Evolutionary conservation across 202 grass and related monocot species (phyloP).

Genomic region (Panicum virgatum): DNA sequence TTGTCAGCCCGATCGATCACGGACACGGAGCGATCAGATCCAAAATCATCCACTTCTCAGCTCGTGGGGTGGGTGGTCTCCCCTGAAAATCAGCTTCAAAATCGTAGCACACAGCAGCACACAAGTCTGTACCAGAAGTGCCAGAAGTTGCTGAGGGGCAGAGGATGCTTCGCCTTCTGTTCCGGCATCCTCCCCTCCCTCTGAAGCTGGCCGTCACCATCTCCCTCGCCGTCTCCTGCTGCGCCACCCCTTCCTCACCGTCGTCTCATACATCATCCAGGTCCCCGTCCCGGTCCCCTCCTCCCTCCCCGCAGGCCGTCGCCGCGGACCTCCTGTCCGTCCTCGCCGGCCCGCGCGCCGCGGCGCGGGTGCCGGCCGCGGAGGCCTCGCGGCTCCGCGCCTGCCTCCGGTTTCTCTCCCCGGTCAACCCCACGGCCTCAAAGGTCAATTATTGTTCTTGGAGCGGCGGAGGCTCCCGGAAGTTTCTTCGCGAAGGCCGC

Average conservation of each 20-base stretch:
- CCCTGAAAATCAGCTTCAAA: not conserved
- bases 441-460: not conserved
- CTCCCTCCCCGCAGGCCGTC: slow-evolving; percentile 34
- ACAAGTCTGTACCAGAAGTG: not conserved
- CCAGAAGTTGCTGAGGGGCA: not conserved
- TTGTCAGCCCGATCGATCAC: no score
- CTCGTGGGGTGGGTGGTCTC: no score
- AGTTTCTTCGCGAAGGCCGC: slow-evolving; percentile 38
- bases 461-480: slow-evolving; percentile 23
- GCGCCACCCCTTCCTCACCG: not conserved
- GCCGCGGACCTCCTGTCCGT: slow-evolving; percentile 73
- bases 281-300: not conserved
- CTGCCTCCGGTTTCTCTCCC: slow-evolving; percentile 78
- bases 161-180: slow-evolving; percentile 25
- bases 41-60: no score
- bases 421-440: slow-evolving; percentile 8
- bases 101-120: not conserved
- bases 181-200: slow-evolving; percentile 28
- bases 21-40: no score
- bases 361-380: slow-evolving; percentile 42
- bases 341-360: slow-evolving; percentile 49
- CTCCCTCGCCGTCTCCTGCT: slow-evolving; percentile 58
- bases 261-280: not conserved
- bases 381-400: slow-evolving; percentile 55
- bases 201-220: slow-evolving; percentile 74